Percentiles rank a stretch among this genome's conserved stretches.
Evolutionary conservation across 2,329 filamentous ascomycete species (phyloP).

Genomic region (Berkeleyomyces basicola): DNA sequence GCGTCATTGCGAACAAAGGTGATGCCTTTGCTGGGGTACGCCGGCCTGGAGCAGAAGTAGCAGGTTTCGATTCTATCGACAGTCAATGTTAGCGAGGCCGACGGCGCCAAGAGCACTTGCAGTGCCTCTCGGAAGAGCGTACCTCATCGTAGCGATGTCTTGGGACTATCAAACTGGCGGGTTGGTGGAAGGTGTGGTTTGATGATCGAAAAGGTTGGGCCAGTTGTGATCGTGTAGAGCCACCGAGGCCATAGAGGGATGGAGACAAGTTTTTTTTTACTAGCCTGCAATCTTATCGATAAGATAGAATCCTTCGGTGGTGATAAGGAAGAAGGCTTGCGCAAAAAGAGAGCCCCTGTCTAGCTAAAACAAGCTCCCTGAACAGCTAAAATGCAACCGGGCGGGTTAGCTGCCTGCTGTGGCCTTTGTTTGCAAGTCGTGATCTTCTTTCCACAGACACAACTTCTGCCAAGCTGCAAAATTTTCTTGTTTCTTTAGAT

Average conservation of each 20-base stretch:
- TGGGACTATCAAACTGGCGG: background rate
- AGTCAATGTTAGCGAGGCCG: background rate
- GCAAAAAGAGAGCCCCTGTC: background rate
- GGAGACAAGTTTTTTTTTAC: constrained; percentile 14
- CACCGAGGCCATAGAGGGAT: constrained; percentile 3
- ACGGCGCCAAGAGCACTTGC: background rate
- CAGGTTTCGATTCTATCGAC: constrained; percentile 27
- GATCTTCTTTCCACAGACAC: background rate
- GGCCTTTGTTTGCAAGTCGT: background rate
- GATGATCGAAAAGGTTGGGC: background rate
- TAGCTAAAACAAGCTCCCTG: background rate
- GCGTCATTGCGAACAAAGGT: constrained; percentile 34
- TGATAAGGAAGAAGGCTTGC: background rate
- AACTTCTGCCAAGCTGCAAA: background rate
- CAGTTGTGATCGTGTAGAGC: background rate
- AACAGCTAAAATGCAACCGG: constrained; percentile 7
- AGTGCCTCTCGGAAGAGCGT: background rate
- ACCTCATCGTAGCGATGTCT: constrained; percentile 15
- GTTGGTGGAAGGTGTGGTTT: background rate
- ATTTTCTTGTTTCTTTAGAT: background rate
- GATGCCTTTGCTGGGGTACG: constrained; percentile 40
- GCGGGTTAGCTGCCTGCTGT: constrained; percentile 4
- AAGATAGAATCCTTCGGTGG: background rate
- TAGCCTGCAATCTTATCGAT: constrained; percentile 10
- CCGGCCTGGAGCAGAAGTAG: constrained; percentile 31